A percentile compares a stretch with the other conserved stretches of the same genome.
These are phyloP conservation scores for Blastomyces gilchristii DNA, from an alignment of 2,329 filamentous ascomycete species.

Conservation along the genomic window DNA sequence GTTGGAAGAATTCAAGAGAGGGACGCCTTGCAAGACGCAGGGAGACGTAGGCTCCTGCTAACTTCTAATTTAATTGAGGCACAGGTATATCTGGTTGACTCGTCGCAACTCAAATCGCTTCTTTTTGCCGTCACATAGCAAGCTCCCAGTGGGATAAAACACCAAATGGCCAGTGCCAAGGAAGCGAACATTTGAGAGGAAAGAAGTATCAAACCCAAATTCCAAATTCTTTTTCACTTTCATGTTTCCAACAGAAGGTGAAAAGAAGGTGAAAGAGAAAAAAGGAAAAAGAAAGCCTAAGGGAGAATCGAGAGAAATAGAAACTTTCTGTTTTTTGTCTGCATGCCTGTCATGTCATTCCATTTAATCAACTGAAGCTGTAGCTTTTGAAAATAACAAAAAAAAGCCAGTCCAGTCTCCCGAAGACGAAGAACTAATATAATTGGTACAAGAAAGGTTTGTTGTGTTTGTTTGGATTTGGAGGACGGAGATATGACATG, in stretches of 20 bases:
- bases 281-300: not conserved
- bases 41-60: constrained; percentile 2
- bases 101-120: too few species aligned
- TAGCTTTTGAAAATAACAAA: constrained; percentile 1
- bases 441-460: constrained; percentile 12
- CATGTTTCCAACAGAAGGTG: not conserved
- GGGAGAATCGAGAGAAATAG: not conserved
- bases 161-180: not conserved
- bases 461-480: constrained; percentile 11
- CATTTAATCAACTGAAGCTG: constrained; percentile 1
- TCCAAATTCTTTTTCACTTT: not conserved
- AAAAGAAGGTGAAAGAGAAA: not conserved
- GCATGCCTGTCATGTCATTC: constrained; percentile 1
- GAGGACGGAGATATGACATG: constrained; percentile 18
- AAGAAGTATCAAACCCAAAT: not conserved
- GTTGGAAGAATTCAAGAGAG: not conserved
- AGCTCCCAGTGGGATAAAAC: not conserved
- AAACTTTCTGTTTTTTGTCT: not conserved
- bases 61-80: too few species aligned
- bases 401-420: constrained; percentile 14
- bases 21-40: not conserved
- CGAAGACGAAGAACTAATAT: constrained; percentile 12
- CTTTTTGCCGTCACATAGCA: too few species aligned
- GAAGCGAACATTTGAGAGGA: not conserved
- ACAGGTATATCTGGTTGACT: too few species aligned